A percentile compares a stretch with the other conserved stretches of the same genome.
Conservation (phyloP, 805 yeast genomes). For the Metschnikowia lachancei region DNA sequence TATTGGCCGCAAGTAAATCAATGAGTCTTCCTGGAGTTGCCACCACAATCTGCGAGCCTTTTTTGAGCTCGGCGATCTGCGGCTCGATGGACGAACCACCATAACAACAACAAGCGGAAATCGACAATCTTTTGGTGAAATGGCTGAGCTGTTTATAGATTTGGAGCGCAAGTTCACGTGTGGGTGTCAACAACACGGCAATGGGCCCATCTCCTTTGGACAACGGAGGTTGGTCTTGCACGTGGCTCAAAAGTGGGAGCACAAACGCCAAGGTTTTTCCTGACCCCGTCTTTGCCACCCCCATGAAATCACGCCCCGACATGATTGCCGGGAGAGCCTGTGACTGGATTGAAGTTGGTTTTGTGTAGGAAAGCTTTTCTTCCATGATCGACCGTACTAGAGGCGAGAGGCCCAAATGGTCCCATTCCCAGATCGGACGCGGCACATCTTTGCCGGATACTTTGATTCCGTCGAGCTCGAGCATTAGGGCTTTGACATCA, state of each 20-base stretch:
- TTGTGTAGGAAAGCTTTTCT: conserved; percentile 47
- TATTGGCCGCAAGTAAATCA: conserved; percentile 79
- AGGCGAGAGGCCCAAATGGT: conserved; percentile 74
- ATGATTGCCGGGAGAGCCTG: conserved; percentile 89
- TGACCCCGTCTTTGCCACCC: conserved; percentile 94
- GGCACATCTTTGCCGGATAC: conserved; percentile 59
- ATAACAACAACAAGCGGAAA: conserved; percentile 74
- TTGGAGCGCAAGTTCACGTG: conserved; percentile 88
- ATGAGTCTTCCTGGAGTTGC: conserved; percentile 96
- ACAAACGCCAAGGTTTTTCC: conserved; percentile 92
- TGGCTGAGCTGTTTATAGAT: conserved; percentile 63
- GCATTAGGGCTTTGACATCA: conserved; percentile 56
- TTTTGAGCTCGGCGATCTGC: conserved; percentile 77
- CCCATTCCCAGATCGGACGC: conserved; percentile 72
- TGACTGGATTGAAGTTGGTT: conserved; percentile 85
- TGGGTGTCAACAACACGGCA: conserved; percentile 81
- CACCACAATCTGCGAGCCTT: conserved; percentile 75
- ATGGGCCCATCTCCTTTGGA: conserved; percentile 65
- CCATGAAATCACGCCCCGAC: conserved; percentile 87
- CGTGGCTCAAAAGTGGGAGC: conserved; percentile 80
- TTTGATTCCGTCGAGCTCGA: conserved; percentile 59
- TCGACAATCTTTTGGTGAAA: conserved; percentile 50
- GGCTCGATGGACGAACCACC: conserved; percentile 84
- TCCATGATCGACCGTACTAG: conserved; percentile 52
- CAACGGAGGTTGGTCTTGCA: conserved; percentile 65